Percentiles rank a stretch among this genome's conserved stretches.
Evolutionary conservation across 352 stramenopile genomes (phyloP).

Genomic region (Pythium dissotocum): DNA sequence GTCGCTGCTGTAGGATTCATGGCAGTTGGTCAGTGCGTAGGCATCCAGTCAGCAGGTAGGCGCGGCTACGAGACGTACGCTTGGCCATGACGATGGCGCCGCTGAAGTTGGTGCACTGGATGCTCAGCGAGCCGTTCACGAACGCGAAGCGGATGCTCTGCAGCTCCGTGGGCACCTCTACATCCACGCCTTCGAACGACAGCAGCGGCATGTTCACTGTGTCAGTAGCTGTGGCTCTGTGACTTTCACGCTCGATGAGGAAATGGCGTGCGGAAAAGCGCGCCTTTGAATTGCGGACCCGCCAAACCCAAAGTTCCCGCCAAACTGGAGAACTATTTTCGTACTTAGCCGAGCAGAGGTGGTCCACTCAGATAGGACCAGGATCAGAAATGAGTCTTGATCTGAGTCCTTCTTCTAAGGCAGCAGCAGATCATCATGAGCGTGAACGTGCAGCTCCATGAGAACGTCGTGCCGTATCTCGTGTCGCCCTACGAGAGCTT

Average conservation of each 20-base stretch:
- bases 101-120: slow-evolving; percentile 76
- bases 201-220: slow-evolving; percentile 57
- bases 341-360: background rate
- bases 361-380: background rate
- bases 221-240: background rate
- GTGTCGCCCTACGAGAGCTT: slow-evolving; percentile 81
- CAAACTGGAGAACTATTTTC: slow-evolving; percentile 12
- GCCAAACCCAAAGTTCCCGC: slow-evolving; percentile 16
- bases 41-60: background rate
- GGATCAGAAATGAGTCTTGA: slow-evolving; percentile 18
- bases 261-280: slow-evolving; percentile 4
- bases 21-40: background rate
- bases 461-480: slow-evolving; percentile 58
- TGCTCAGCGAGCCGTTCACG: slow-evolving; percentile 50
- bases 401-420: slow-evolving; percentile 12
- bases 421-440: slow-evolving; percentile 43
- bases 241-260: background rate
- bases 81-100: slow-evolving; percentile 68
- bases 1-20: slow-evolving; percentile 1
- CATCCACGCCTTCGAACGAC: slow-evolving; percentile 77
- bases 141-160: slow-evolving; percentile 73
- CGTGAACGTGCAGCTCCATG: slow-evolving; percentile 74
- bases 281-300: slow-evolving; percentile 7
- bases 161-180: slow-evolving; percentile 63
- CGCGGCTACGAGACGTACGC: slow-evolving; percentile 26